Percentiles rank a stretch among this genome's conserved stretches.
phyloP scores from a whole-genome alignment of 2,329 filamentous ascomycete genomes.

The Hypoxylon sp. region DNA sequence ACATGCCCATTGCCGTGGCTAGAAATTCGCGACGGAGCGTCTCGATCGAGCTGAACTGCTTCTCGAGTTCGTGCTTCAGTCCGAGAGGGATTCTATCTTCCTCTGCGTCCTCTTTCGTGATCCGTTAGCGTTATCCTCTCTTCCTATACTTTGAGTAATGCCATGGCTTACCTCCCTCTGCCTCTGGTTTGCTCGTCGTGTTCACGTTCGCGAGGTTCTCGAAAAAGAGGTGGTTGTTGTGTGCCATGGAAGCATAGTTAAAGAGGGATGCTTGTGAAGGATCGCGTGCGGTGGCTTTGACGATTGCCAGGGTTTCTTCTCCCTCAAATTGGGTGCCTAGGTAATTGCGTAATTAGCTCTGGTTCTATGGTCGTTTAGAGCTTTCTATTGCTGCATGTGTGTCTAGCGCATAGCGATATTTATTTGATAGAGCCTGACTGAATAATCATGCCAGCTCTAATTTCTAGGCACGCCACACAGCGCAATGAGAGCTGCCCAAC shows the following conservation, averaged over 20 bases:
- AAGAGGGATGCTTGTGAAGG: conserved; percentile 84
- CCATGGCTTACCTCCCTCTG: conserved; percentile 17
- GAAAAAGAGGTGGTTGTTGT: conserved; percentile 93
- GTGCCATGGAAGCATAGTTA: conserved; percentile 96
- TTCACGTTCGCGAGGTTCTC: conserved; percentile 60
- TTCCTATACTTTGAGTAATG: not conserved
- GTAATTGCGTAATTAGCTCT: conserved; percentile 36
- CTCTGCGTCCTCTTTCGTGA: conserved; percentile 6
- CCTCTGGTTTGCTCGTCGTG: not conserved
- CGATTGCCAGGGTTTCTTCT: conserved; percentile 74
- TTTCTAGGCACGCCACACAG: not conserved
- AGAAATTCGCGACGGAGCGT: conserved; percentile 86
- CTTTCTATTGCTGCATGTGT: not conserved
- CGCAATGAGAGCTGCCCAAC: conserved; percentile 46
- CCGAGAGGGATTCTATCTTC: conserved; percentile 65
- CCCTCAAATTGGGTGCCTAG: conserved; percentile 77
- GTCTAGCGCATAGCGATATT: not conserved
- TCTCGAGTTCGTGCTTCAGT: conserved; percentile 73
- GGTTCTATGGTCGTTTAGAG: not conserved
- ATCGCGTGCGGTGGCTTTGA: conserved; percentile 83
- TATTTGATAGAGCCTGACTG: not conserved
- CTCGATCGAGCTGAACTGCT: conserved; percentile 85
- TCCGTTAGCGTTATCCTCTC: conserved; percentile 20
- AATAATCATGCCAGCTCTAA: not conserved
- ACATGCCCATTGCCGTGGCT: conserved; percentile 88